These are phyloP conservation scores for Hemileia vastatrix DNA, from an alignment of 1,284 basidiomycete genomes.

Conservation along the genomic window DNA sequence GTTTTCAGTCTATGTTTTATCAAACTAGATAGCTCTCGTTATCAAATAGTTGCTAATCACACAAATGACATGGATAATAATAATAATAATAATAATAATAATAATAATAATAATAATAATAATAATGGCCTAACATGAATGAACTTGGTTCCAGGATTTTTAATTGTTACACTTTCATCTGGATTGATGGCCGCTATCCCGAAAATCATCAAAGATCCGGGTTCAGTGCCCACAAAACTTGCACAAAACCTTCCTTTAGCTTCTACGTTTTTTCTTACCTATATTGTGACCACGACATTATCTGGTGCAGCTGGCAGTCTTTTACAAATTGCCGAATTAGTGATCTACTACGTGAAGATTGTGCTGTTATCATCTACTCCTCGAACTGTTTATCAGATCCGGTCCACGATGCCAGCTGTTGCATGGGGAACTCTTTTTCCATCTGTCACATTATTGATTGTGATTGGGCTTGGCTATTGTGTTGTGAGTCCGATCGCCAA, in stretches of 20 bases:
- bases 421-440: constrained; percentile 68
- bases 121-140: no score
- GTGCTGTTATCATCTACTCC: constrained; percentile 79
- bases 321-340: constrained; percentile 63
- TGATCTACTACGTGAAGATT: constrained; percentile 76
- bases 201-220: constrained; percentile 56
- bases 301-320: constrained; percentile 67
- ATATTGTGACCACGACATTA: constrained; percentile 48
- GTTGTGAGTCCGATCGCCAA: constrained; percentile 91
- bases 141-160: constrained; percentile 82
- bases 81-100: no score
- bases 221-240: constrained; percentile 57
- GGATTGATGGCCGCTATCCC: constrained; percentile 66
- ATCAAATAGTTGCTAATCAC: no score
- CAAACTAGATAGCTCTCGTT: no score
- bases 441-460: constrained; percentile 44
- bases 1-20: no score
- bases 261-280: constrained; percentile 90
- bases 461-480: constrained; percentile 56
- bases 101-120: no score
- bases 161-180: constrained; percentile 70
- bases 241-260: constrained; percentile 68
- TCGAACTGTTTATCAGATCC: constrained; percentile 67
- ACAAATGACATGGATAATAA: no score
- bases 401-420: constrained; percentile 58